Percentiles rank a stretch among this genome's conserved stretches.
phyloP scores from a whole-genome alignment of 192 early-diverging fungal species.

The Coemansia sp. region DNA sequence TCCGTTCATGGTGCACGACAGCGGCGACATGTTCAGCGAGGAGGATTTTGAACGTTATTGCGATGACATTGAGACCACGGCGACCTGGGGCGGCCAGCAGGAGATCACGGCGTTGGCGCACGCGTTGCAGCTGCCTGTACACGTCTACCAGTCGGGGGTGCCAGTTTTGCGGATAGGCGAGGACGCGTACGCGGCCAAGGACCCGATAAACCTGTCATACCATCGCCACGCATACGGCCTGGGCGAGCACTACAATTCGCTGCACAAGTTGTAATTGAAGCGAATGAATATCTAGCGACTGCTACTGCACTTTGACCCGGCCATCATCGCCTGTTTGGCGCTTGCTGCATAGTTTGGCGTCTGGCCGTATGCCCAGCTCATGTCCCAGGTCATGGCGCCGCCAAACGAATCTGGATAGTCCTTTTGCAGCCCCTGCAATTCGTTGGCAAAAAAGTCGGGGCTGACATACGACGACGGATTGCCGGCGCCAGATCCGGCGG shows the following conservation, averaged over 20 bases:
- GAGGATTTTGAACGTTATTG: conserved; percentile 76
- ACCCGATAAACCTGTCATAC: conserved; percentile 73
- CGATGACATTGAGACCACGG: conserved; percentile 69
- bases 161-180: conserved; percentile 78
- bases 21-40: conserved; percentile 70
- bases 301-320: conserved; percentile 28
- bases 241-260: conserved; percentile 96
- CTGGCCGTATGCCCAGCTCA: conserved; percentile 47
- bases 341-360: conserved; percentile 44
- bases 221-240: conserved; percentile 89
- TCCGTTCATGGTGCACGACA: conserved; percentile 77
- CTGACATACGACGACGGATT: conserved; percentile 47
- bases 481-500: conserved; percentile 53
- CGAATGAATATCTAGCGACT: too few relatives aligned
- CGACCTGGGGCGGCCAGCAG: conserved; percentile 90
- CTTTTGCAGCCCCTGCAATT: conserved; percentile 33
- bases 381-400: conserved; percentile 69
- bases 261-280: conserved; percentile 32
- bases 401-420: conserved; percentile 55
- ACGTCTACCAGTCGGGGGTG: conserved; percentile 80
- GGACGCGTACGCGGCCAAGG: conserved; percentile 56
- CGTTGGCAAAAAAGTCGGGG: conserved; percentile 41
- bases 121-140: conserved; percentile 68
- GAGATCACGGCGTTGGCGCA: conserved; percentile 83
- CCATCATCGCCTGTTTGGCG: conserved; percentile 47